Percentiles rank a stretch among this genome's conserved stretches.
These are phyloP conservation scores for Cyclotella distinguenda DNA, from an alignment of 108 stramenopile species.

Conservation along the genomic window DNA sequence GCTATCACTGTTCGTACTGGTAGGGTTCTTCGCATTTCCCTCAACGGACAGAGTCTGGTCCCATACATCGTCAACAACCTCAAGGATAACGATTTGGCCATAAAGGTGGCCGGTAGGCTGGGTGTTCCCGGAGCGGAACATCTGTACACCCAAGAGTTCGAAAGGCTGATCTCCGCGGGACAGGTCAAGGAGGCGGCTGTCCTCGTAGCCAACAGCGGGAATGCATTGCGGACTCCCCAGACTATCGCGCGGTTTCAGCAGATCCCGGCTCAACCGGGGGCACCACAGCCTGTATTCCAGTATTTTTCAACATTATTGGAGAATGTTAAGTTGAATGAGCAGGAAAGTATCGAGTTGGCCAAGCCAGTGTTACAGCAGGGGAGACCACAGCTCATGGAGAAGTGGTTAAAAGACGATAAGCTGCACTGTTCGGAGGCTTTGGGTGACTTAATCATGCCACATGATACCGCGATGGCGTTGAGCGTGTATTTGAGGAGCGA, in stretches of 20 bases:
- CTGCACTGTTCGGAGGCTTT: conserved; percentile 91
- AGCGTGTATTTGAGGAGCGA: conserved; percentile 96
- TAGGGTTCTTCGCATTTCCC: conserved; percentile 85
- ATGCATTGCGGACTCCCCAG: conserved; percentile 92
- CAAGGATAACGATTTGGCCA: conserved; percentile 90
- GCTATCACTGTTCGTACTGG: conserved; percentile 96
- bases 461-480: conserved; percentile 96
- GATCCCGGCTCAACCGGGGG: conserved; percentile 94
- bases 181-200: conserved; percentile 92
- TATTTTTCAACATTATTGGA: conserved; percentile 98
- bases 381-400: conserved; percentile 95
- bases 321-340: conserved; percentile 91
- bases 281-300: conserved; percentile 96
- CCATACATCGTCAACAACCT: conserved; percentile 95
- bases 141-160: conserved; percentile 93
- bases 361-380: conserved; percentile 96
- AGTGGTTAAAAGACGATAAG: conserved; percentile 99
- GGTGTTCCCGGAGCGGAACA: conserved; percentile 97
- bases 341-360: conserved; percentile 98
- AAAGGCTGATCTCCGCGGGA: conserved; percentile 87
- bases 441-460: conserved; percentile 95
- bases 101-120: conserved; percentile 92
- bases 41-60: conserved; percentile 92
- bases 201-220: conserved; percentile 88
- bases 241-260: conserved; percentile 98